phyloP scores from a whole-genome alignment of 805 yeast genomes.

The Hagleromyces aurorensis region DNA sequence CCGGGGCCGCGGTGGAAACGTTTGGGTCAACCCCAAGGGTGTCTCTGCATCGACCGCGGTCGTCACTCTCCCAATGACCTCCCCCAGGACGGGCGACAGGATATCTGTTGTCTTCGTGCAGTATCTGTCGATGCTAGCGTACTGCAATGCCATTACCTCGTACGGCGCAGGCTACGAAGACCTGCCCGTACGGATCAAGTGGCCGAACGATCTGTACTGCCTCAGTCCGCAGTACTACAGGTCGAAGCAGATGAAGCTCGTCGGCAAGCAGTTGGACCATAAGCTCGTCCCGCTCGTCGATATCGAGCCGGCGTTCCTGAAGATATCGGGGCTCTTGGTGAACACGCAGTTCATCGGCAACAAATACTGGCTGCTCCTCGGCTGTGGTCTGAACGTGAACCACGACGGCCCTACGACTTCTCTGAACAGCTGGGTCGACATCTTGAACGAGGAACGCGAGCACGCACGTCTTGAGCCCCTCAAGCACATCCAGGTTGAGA shows the following conservation, averaged over 20 bases:
- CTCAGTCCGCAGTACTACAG: constrained; percentile 53
- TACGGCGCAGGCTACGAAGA: constrained; percentile 59
- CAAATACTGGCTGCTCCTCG: constrained; percentile 62
- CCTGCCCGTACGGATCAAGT: constrained; percentile 75
- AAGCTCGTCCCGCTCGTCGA: constrained; percentile 38
- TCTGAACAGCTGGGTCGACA: constrained; percentile 57
- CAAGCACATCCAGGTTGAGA: constrained; percentile 39
- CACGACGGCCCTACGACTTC: constrained; percentile 93
- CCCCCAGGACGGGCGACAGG: constrained; percentile 37
- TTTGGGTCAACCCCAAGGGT: constrained; percentile 93
- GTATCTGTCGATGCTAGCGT: constrained; percentile 75
- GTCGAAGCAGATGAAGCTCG: constrained; percentile 19
- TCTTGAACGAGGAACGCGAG: constrained; percentile 47
- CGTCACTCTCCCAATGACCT: constrained; percentile 40
- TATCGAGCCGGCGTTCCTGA: constrained; percentile 59
- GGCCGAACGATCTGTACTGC: constrained; percentile 95
- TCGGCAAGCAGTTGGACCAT: constrained; percentile 17
- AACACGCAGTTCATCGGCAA: constrained; percentile 63
- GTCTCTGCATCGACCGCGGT: constrained; percentile 77
- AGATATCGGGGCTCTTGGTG: constrained; percentile 78
- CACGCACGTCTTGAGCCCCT: constrained; percentile 36
- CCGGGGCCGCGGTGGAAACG: constrained; percentile 89
- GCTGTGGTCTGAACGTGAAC: constrained; percentile 78
- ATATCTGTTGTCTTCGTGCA: constrained; percentile 77
- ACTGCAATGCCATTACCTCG: constrained; percentile 64